Base-by-base conservation (phyloP, 805 yeast genomes). In the Metschnikowia lunata region DNA sequence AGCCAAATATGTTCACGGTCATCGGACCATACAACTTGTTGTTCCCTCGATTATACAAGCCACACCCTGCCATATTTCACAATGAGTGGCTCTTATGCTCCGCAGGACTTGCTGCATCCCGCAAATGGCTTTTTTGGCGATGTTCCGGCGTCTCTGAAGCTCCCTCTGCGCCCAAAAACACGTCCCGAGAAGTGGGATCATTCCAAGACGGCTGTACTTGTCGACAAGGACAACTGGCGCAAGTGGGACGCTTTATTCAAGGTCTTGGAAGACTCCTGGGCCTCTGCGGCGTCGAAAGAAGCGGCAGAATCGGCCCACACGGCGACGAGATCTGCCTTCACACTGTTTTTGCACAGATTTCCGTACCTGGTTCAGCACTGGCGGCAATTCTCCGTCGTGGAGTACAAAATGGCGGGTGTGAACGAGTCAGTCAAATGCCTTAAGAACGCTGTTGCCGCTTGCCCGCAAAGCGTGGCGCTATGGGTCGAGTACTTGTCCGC, bases 401-500 rank as follows among this genome's bases (percentile, higher is more conserved):
- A 74, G 45, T 80, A 75, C 49, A 79, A 82, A 49, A 46, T 82
- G 33, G 71, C 72, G 50, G 89, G 88, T 0, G 57, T 75, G 1
- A 67, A 72, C 2, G 68, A 69, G 1, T 79, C 86, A 2, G 62
- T 81, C 2, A 60, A 3, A 62, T 76, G 0, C 54, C 83, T 36
- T 64, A 66, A 41, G 23, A 28, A 30, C 11, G 43, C 46, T 13
- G 71, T 82, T 6, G 66, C 64, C 7, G 62, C 67, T 0, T 79
- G 76, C 49, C 86, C 87, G 1, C 64, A 67, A 30, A 79, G 85
- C 6, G 50, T 83, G n/a, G 85, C 79, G 11, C 62, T 85, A 1
- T 85, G 91, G 91, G 55, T 71, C 1, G 89, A 84, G 51, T 84
- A 81, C 57, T 52, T 84, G 40, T 72, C 72, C 30, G 79, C 84